Base-by-base conservation (phyloP, 2,329 filamentous ascomycete species). In the Nothopassalora personata region DNA sequence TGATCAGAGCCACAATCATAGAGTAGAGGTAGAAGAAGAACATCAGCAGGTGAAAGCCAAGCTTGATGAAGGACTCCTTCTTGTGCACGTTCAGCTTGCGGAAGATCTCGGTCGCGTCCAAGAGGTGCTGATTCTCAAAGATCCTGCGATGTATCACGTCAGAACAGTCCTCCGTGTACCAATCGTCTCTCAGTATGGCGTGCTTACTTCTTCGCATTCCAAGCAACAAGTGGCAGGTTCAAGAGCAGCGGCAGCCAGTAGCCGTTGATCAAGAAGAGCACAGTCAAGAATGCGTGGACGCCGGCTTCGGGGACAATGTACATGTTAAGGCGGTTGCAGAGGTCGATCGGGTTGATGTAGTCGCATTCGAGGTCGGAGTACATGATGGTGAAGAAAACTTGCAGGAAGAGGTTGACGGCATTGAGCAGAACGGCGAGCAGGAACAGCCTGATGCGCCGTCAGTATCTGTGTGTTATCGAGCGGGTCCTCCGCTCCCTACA, bases 361-460 rank as follows among this genome's bases (percentile, higher is more conserved):
- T 99, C 94, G 80, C 94, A 99, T 88, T 99, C 94, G 72, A 99
- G 80, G 83, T 99, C 94, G 78, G 91, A 96, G 81, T 97, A 99
- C 95, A 99, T 99, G 75, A 99, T 99, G 60, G 94, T 99, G 82
- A 99, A 99, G 85, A 99, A 99, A 71, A 99, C 94, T 81, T 99
- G 95, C 59, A 99, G 84, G 79, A 99, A 99, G 73, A 99, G 85
- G 83, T 99, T 99, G 86, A 99, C 92, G 81, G 94, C 94, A 82
- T 99, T 99, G 83, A 99, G 95, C 76, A 99, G 85, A 78, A 99
- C 95, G 79, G 93, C 88, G 79, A 99, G 84, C 72, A 99, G 87
- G 82, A 95, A 99, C 76, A 99, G 83, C 94, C 94, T 72, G 65
- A 9, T 15, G 19, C 49, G 39, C 48, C n/a, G 43, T 48, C 31